A percentile compares a stretch with the other conserved stretches of the same genome.
Conservation (phyloP, 2,329 filamentous ascomycete genomes). For the Thielaviopsis ethacetica region DNA sequence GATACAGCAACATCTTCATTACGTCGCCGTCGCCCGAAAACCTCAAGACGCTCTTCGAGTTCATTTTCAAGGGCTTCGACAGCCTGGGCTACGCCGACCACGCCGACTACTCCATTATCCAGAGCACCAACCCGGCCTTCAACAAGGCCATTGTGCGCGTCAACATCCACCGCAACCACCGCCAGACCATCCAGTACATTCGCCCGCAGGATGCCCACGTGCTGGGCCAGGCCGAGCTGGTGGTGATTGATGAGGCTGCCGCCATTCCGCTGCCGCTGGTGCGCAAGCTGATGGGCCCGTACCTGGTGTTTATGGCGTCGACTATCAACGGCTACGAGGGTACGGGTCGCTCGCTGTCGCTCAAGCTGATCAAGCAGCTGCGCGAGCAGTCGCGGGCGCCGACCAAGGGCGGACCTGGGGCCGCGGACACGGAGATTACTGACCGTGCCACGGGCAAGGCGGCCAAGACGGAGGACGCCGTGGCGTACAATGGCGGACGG, state of each 20-base stretch:
- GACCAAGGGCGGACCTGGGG: slow-evolving; percentile 28
- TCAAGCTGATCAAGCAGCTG: slow-evolving; percentile 94
- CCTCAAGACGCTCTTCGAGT: slow-evolving; percentile 95
- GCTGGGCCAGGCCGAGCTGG: slow-evolving; percentile 79
- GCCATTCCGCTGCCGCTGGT: slow-evolving; percentile 90
- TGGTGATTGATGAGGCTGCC: slow-evolving; percentile 95
- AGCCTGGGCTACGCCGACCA: slow-evolving; percentile 87
- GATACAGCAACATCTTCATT: slow-evolving; percentile 98
- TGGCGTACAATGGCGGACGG: slow-evolving; percentile 46
- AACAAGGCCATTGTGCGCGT: slow-evolving; percentile 98
- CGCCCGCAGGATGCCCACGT: slow-evolving; percentile 92
- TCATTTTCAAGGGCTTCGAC: slow-evolving; percentile 96
- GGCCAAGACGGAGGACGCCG: slow-evolving; percentile 41
- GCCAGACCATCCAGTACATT: slow-evolving; percentile 97
- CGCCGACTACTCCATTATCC: slow-evolving; percentile 92
- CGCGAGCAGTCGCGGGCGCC: slow-evolving; percentile 68
- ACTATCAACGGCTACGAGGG: slow-evolving; percentile 99
- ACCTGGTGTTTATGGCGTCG: slow-evolving; percentile 97
- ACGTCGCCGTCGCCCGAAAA: slow-evolving; percentile 96
- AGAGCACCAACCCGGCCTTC: slow-evolving; percentile 95
- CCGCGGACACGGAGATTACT: slow-evolving; percentile 47
- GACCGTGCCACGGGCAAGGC: slow-evolving; percentile 66
- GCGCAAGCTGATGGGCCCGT: slow-evolving; percentile 86
- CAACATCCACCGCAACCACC: slow-evolving; percentile 85
- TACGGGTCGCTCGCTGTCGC: slow-evolving; percentile 80